phyloP scores from a whole-genome alignment of 345 rosid genomes.

The Eucalyptus lansdowneana region DNA sequence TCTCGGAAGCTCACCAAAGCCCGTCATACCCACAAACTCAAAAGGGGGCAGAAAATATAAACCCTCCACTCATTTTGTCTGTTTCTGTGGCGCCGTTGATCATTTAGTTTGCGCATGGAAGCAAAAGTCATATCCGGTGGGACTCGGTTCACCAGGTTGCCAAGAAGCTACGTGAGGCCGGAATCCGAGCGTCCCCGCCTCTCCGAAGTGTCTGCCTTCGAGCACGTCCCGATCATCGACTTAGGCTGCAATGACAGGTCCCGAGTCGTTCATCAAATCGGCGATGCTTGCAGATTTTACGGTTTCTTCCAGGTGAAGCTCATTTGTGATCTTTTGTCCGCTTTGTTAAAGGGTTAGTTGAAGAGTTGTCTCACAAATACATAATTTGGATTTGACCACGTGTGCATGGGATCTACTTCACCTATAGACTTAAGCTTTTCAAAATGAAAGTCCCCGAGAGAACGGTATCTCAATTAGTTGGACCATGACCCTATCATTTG shows the following conservation, averaged over 20 bases:
- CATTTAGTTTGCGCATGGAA: conserved; percentile 16
- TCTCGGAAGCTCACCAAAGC: not conserved
- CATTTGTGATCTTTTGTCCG: not conserved
- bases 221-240: conserved; percentile 60
- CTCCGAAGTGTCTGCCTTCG: conserved; percentile 34
- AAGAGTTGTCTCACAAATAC: not conserved
- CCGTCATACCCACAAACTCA: not conserved
- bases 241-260: conserved; percentile 31
- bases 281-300: conserved; percentile 35
- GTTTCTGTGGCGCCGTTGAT: not conserved
- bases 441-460: not conserved
- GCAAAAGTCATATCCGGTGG: conserved; percentile 57
- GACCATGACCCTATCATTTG: not conserved
- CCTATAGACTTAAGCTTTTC: not conserved
- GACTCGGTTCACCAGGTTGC: conserved; percentile 23
- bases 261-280: conserved; percentile 21
- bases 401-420: not conserved
- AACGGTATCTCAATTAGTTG: not conserved
- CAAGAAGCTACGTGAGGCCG: conserved; percentile 59
- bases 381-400: not conserved
- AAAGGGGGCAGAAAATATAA: not conserved
- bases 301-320: conserved; percentile 67
- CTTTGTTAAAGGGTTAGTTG: not conserved
- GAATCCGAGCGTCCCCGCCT: conserved; percentile 59
- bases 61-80: not conserved